phyloP scores from a whole-genome alignment of 441 rosid genomes.

The Omphalea diandra region DNA sequence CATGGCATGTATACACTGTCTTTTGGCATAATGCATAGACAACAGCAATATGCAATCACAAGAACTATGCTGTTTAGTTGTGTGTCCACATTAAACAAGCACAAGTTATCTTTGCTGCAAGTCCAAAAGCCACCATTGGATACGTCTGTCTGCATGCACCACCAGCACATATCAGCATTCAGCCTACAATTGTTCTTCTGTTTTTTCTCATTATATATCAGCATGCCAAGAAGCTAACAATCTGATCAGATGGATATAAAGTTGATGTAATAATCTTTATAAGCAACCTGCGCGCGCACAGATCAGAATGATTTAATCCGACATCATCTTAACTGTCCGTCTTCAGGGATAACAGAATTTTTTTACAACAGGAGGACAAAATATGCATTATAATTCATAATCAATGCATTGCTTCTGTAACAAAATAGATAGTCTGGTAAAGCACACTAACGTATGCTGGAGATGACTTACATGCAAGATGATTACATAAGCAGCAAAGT shows the following conservation, averaged over 20 bases:
- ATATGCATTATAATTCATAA: background rate
- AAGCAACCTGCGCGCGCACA: conserved; percentile 6
- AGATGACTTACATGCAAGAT: background rate
- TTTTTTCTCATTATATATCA: background rate
- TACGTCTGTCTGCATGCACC: background rate
- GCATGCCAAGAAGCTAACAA: background rate
- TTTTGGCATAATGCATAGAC: too few species aligned
- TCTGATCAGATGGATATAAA: background rate
- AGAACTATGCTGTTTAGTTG: too few species aligned
- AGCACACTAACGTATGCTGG: background rate
- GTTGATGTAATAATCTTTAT: conserved; percentile 3
- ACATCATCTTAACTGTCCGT: conserved; percentile 17
- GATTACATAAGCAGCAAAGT: background rate
- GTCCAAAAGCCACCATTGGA: conserved; percentile 6
- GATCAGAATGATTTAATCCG: background rate
- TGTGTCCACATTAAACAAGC: too few species aligned
- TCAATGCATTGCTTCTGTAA: background rate
- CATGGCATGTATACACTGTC: too few species aligned
- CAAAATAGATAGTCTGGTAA: background rate
- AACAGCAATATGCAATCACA: too few species aligned
- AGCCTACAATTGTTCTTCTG: conserved; percentile 4
- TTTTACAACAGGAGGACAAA: too few species aligned
- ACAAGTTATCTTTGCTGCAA: background rate
- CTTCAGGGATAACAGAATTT: background rate
- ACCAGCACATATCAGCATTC: background rate